Conservation (phyloP, 306 rosid species). For the Citrullus amarus region DNA sequence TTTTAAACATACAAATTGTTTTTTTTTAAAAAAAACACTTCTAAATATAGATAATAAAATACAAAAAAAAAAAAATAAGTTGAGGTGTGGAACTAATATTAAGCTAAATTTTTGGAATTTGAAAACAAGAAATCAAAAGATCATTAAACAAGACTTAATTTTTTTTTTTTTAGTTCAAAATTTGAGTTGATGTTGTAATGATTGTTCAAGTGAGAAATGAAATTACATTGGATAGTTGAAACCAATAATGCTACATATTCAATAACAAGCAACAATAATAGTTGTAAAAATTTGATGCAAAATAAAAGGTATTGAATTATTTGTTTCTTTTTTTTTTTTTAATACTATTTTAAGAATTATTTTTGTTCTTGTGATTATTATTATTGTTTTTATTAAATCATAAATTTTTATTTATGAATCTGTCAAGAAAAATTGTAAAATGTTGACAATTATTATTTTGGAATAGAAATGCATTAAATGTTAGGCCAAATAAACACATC, state of each 20-base stretch:
- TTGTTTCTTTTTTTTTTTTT: too few species aligned
- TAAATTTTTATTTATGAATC: neutral
- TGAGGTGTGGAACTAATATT: too few species aligned
- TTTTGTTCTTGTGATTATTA: neutral
- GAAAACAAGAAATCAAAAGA: too few species aligned
- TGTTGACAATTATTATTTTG: neutral
- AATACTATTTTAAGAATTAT: neutral
- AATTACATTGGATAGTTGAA: neutral
- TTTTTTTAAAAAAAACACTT: too few species aligned
- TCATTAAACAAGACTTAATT: too few species aligned
- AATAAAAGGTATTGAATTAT: neutral
- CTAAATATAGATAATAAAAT: neutral
- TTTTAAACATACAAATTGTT: too few species aligned
- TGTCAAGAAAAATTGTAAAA: too few species aligned
- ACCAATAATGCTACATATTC: slow-evolving; percentile 2
- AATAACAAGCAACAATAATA: neutral
- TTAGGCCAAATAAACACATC: neutral
- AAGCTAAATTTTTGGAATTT: too few species aligned
- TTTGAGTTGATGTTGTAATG: too few species aligned
- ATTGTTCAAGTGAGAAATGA: neutral
- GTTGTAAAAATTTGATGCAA: neutral
- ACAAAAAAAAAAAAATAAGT: too few species aligned
- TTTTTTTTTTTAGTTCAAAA: too few species aligned
- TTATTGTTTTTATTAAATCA: neutral
- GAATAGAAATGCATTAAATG: neutral